These are phyloP conservation scores for Pyrenochaeta sp. DNA, from an alignment of 2,329 filamentous ascomycete genomes.

Conservation along the genomic window DNA sequence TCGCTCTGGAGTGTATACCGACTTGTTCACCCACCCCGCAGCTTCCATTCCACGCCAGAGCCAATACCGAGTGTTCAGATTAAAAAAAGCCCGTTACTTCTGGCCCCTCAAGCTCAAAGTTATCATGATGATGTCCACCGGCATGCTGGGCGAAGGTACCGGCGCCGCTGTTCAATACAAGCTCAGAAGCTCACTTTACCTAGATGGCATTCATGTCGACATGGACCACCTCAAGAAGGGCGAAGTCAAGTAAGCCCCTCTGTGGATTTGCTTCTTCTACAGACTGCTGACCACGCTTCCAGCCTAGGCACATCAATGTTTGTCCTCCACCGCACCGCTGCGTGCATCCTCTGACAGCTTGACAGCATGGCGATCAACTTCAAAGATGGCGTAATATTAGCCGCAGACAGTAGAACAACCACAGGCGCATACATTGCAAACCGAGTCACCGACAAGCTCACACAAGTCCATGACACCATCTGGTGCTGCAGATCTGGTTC, in stretches of 20 bases:
- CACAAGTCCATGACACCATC: conserved; percentile 97
- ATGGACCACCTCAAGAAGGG: conserved; percentile 99
- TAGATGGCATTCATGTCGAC: conserved; percentile 98
- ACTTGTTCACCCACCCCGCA: conserved; percentile 4
- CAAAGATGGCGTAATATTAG: conserved; percentile 97
- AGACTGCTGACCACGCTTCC: conserved; percentile 10
- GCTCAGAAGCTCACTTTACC: conserved; percentile 38
- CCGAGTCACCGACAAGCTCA: conserved; percentile 98
- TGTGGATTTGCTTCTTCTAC: too few relatives aligned
- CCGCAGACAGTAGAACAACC: conserved; percentile 95
- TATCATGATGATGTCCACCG: conserved; percentile 42
- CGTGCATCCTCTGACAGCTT: conserved; percentile 27
- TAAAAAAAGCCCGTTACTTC: neutral
- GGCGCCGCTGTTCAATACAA: conserved; percentile 5
- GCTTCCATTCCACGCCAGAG: neutral
- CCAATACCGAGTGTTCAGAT: conserved; percentile 13
- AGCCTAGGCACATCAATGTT: conserved; percentile 98
- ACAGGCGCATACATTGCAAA: conserved; percentile 99
- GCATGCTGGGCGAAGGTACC: conserved; percentile 50
- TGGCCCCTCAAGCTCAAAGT: conserved; percentile 7
- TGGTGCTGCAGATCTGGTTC: conserved; percentile 99
- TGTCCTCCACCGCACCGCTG: conserved; percentile 47
- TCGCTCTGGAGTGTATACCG: conserved; percentile 3
- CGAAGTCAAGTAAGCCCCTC: conserved; percentile 98
- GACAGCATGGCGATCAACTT: conserved; percentile 97